phyloP scores from a whole-genome alignment of 768 basidiomycete genomes.

The Coprinopsis marcescibilis region DNA sequence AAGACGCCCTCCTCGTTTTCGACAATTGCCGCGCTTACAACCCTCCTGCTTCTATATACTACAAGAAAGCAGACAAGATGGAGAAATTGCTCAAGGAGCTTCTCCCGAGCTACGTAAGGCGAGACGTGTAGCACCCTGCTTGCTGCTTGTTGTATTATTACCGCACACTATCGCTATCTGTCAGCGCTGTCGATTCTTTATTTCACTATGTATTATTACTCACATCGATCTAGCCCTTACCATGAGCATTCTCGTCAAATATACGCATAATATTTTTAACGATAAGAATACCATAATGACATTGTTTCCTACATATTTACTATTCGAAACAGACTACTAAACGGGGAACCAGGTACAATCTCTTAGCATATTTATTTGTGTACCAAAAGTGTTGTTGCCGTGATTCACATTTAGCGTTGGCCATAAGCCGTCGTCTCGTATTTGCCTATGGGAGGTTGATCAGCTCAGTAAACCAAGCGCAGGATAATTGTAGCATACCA shows the following conservation, averaged over 20 bases:
- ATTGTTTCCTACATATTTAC: no score
- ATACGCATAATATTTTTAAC: background rate
- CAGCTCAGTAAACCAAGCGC: constrained; percentile 1
- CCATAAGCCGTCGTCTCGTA: constrained; percentile 47
- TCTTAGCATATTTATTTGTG: no score
- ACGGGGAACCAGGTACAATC: no score
- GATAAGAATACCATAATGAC: no score
- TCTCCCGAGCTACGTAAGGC: constrained; percentile 28
- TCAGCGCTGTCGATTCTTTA: constrained; percentile 1
- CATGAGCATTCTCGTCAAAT: background rate
- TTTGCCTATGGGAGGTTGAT: constrained; percentile 21
- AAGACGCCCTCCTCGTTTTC: constrained; percentile 80
- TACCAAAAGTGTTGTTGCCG: background rate
- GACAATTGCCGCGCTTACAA: constrained; percentile 91
- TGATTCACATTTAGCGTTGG: constrained; percentile 34
- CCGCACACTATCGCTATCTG: no score
- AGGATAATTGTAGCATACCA: constrained; percentile 28
- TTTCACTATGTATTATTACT: background rate
- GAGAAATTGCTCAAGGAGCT: constrained; percentile 70
- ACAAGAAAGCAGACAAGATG: constrained; percentile 78
- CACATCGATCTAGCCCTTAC: background rate
- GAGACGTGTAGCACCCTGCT: constrained; percentile 9
- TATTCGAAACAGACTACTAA: no score
- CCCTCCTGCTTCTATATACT: constrained; percentile 70
- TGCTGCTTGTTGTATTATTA: background rate